Percentiles rank a stretch among this genome's conserved stretches.
These are phyloP conservation scores for Podaxis mareebaensis DNA, from an alignment of 768 basidiomycete species.

Conservation along the genomic window DNA sequence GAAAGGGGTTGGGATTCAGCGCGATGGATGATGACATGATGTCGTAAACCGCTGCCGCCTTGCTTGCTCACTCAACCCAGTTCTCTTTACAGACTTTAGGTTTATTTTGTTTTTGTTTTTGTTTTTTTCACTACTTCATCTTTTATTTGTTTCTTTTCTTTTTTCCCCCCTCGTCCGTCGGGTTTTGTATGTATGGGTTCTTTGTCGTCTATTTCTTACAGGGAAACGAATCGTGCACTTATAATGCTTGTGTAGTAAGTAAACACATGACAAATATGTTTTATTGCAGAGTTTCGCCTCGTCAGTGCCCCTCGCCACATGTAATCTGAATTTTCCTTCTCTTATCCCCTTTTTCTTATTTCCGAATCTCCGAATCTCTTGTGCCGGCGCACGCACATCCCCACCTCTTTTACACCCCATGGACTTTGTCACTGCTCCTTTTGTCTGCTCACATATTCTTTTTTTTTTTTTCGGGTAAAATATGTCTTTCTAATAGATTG, in stretches of 20 bases:
- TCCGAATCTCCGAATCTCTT: too few relatives aligned
- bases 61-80: not conserved
- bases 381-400: too few relatives aligned
- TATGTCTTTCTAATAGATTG: not conserved
- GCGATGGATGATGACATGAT: slow-evolving; percentile 43
- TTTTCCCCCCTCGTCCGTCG: slow-evolving; percentile 9
- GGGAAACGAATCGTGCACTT: not conserved
- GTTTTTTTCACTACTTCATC: not conserved
- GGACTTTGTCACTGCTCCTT: not conserved
- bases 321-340: too few relatives aligned
- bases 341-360: too few relatives aligned
- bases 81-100: not conserved
- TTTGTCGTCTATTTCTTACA: not conserved
- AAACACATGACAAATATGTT: too few relatives aligned
- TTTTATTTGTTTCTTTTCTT: too few relatives aligned
- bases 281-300: too few relatives aligned
- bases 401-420: not conserved
- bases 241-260: slow-evolving; percentile 4
- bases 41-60: slow-evolving; percentile 22
- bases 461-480: not conserved
- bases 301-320: too few relatives aligned
- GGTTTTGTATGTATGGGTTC: slow-evolving; percentile 3
- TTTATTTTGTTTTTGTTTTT: slow-evolving; percentile 3
- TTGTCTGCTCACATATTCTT: not conserved
- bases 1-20: slow-evolving; percentile 47